Base-by-base conservation (phyloP, 345 rosid species). In the Microcos paniculata region DNA sequence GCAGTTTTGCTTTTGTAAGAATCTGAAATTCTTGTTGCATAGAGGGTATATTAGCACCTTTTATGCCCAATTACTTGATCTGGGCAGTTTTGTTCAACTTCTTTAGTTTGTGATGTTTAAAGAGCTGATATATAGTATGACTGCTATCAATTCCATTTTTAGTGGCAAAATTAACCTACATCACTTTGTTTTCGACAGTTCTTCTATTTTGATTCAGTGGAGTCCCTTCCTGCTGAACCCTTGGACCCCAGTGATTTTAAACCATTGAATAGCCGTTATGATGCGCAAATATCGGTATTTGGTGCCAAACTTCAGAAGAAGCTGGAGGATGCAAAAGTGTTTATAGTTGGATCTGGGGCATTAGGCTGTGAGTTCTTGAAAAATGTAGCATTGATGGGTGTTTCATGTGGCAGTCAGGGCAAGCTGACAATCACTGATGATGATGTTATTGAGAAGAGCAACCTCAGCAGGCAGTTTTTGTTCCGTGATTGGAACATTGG, bases 401-500 rank as follows among this genome's bases (percentile, higher is more conserved):
- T 94, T 73, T 86, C 97, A 18, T 94, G 98, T 82, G 89, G 98
- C 63, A 73, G 78, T 80, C 79, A 83, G 80, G 98, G 98, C 57
- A 92, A 90, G 82, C 85, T 92, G 56, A 92, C 98, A 1, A 79
- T 94, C 74, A 94, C 98, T n/a, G 98, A 94, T 83, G 98, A 94
- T 84, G 98, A 94, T 75, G 92, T 94, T 21, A 94, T 94, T 45
- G 98, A 94, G 86, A 94, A 94, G 85, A 94, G 98, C 87, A 95
- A 95, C 83, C 95, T 95, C 51, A 93, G 97, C 81, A 89, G 99
- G 82, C 99, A 95, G 76, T 95, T 95, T 78, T 91, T 95, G 38
- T 95, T 95, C 79, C 98, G 97, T 67, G 98, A 95, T 80, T 91
- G 97, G 99, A 95, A 95, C 81, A 95, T 95, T 73, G 97, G 99